phyloP scores from a whole-genome alignment of 169 alveolate genomes.

The Nephromyces sp. region DNA sequence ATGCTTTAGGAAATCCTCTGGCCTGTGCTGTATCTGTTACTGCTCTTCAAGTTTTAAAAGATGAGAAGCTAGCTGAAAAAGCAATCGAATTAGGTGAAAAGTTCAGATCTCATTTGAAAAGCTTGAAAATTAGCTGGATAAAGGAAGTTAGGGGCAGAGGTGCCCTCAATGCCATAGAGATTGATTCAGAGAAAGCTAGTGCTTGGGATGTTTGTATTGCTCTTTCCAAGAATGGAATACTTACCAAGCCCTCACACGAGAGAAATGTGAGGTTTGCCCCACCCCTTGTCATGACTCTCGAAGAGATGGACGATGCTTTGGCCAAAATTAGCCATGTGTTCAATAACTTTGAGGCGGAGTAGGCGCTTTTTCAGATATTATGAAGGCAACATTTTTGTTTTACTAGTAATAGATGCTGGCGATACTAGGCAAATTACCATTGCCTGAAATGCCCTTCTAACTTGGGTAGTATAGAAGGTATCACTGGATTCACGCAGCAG shows the following conservation, averaged over 20 bases:
- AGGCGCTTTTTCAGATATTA: not conserved
- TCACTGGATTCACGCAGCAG: too few species aligned
- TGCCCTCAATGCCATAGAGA: constrained; percentile 74
- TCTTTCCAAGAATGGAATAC: constrained; percentile 65
- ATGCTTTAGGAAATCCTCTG: constrained; percentile 70
- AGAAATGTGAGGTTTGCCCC: constrained; percentile 81
- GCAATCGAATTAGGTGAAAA: constrained; percentile 29
- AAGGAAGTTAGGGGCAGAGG: constrained; percentile 72
- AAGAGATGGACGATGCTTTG: constrained; percentile 57
- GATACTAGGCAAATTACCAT: too few species aligned
- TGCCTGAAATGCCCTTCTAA: too few species aligned
- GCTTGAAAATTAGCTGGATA: constrained; percentile 30
- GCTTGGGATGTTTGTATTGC: constrained; percentile 49
- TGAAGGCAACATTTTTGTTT: too few species aligned
- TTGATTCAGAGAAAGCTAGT: constrained; percentile 36
- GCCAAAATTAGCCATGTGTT: constrained; percentile 47
- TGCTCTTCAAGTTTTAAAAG: constrained; percentile 66
- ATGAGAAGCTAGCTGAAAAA: constrained; percentile 71
- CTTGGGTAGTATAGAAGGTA: too few species aligned
- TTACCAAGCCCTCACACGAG: constrained; percentile 76
- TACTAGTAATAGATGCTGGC: too few species aligned
- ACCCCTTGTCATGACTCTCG: constrained; percentile 68
- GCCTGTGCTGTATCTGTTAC: constrained; percentile 73
- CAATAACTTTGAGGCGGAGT: constrained; percentile 27
- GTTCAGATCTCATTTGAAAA: not conserved